Evolutionary conservation across 148 eudicot species (phyloP).

Genomic region (Nepenthes gracilis): DNA sequence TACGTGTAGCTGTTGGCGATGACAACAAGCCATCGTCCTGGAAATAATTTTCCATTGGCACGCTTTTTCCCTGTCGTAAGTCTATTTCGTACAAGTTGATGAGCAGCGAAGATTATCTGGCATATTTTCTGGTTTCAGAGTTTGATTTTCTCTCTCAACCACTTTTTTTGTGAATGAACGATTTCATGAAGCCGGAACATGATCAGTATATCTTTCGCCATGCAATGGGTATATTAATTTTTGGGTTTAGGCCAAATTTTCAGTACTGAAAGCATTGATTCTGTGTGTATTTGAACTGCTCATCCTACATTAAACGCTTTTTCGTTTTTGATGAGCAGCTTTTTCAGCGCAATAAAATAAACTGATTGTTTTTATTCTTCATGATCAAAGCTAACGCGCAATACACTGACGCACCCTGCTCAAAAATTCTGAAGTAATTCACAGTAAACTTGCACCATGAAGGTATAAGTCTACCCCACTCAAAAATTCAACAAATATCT

Average conservation of each 20-base stretch:
- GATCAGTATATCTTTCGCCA: conserved; percentile 94
- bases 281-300: background rate
- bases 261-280: background rate
- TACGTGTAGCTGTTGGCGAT: no score
- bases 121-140: no score
- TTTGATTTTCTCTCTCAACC: background rate
- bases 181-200: conserved; percentile 81
- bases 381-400: conserved; percentile 54
- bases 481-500: no score
- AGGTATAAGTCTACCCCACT: no score
- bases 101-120: no score
- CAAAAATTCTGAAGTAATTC: background rate
- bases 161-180: conserved; percentile 10
- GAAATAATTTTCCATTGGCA: no score
- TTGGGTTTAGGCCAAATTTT: background rate
- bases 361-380: conserved; percentile 3
- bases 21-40: no score
- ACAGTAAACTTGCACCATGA: no score
- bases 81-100: no score
- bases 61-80: no score
- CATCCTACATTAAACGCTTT: background rate
- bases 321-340: background rate
- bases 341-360: background rate
- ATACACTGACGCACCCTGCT: conserved; percentile 68
- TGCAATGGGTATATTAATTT: conserved; percentile 63